phyloP scores from a whole-genome alignment of 768 basidiomycete genomes.

The Rhodosporidiobolus sp. region DNA sequence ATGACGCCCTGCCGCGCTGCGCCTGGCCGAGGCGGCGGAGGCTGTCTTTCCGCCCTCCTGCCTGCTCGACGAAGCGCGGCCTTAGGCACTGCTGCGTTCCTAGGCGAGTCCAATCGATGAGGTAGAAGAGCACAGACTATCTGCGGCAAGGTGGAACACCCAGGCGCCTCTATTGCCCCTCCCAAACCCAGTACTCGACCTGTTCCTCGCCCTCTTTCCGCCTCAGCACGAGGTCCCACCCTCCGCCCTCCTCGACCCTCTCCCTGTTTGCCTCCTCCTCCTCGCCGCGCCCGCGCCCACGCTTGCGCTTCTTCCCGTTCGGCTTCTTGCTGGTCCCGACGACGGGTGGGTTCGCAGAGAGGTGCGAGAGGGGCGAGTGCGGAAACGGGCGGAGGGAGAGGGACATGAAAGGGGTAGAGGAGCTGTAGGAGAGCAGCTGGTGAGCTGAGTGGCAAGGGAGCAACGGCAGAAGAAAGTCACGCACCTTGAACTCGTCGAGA shows the following conservation, averaged over 20 bases:
- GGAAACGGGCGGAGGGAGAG: conserved; percentile 17
- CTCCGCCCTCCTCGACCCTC: conserved; percentile 6
- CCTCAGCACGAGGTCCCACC: conserved; percentile 26
- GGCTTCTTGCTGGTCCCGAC: conserved; percentile 21
- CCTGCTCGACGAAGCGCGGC: too few species aligned
- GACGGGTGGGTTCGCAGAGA: conserved; percentile 13
- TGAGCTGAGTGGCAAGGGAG: not conserved
- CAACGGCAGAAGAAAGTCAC: not conserved
- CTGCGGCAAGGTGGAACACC: not conserved
- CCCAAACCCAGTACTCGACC: conserved; percentile 23
- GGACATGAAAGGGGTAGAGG: conserved; percentile 13
- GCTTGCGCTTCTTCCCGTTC: conserved; percentile 36
- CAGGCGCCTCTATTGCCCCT: conserved; percentile 10
- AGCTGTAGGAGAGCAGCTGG: not conserved
- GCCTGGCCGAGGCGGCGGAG: too few species aligned
- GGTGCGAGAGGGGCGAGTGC: conserved; percentile 32
- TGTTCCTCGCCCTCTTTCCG: not conserved
- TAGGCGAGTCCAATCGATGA: too few species aligned
- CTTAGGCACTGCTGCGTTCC: too few species aligned
- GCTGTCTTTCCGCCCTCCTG: too few species aligned
- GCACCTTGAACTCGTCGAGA: not conserved
- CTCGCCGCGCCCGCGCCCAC: conserved; percentile 33
- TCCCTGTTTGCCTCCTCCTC: conserved; percentile 32
- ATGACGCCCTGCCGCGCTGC: too few species aligned
- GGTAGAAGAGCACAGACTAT: too few species aligned